Base-by-base conservation (phyloP, 208 protist species). In the Porcisia deanei region DNA sequence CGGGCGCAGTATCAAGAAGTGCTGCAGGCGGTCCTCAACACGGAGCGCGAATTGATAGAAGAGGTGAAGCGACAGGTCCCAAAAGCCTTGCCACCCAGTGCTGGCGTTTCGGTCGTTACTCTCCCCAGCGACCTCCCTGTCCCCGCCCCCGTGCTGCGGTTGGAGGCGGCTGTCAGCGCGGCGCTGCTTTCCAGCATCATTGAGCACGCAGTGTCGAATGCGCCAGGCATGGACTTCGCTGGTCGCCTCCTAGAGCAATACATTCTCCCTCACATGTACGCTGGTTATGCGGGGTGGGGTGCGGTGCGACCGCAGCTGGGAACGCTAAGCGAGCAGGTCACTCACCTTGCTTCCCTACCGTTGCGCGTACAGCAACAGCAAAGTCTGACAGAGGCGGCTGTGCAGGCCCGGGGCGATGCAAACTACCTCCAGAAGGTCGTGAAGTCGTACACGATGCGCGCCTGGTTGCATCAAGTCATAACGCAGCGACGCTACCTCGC, bases 201-300 rank as follows among this genome's bases (percentile, higher is more conserved):
- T 34, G 85, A 90, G 71, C 90, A 96, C 71, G 83, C 84, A 63
- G 82, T 75, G 52, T 16, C 58, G 9, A 63, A 80, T 57, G 74
- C 92, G 14, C 89, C 94, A 5, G 80, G 84, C 30, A 88, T 93
- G 71, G 39, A 61, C 20, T 93, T 90, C 74, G 94, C 90, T 18
- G 41, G 89, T 14, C 86, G 91, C 18, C 82, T 96, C 30, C 87
- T 89, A 43, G 76, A 73, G 25, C 82, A 85, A 59, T 93, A 92
- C 79, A 71, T 97, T 12, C 64, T 96, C 12, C 94, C 94, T 9
- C 90, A 95, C 82, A 41, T 97, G 34, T 97, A 96, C 77, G 75
- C 84, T 16, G 82, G 90, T 72, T 95, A 87, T 83, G 52, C 74
- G 22, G 58, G 76, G 16, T 85, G 82, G 64, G 45, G 75, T 18